A percentile compares a stretch with the other conserved stretches of the same genome.
These are phyloP conservation scores for Phialemoniopsis sp. DNA, from an alignment of 2,329 filamentous ascomycete species.

Conservation along the genomic window DNA sequence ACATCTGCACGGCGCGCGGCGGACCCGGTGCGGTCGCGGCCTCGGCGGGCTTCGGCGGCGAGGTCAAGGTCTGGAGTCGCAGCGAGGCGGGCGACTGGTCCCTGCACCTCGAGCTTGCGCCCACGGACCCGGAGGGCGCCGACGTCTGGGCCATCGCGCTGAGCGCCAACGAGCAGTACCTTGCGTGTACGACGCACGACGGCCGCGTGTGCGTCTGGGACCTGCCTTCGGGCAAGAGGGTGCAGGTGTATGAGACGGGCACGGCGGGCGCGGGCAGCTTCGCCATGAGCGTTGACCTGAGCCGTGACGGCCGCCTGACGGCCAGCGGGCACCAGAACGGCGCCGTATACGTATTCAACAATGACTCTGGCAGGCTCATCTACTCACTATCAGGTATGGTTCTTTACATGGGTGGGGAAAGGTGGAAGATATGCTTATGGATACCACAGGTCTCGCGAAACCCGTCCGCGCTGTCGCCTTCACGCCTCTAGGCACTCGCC, in stretches of 20 bases:
- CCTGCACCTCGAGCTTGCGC: slow-evolving; percentile 38
- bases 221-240: slow-evolving; percentile 44
- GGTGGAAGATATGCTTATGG: slow-evolving; percentile 3
- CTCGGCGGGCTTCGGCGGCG: slow-evolving; percentile 84
- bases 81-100: slow-evolving; percentile 50
- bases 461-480: slow-evolving; percentile 84
- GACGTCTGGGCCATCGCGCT: slow-evolving; percentile 87
- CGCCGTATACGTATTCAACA: slow-evolving; percentile 91
- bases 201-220: slow-evolving; percentile 91
- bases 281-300: slow-evolving; percentile 81
- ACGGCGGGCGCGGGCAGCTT: slow-evolving; percentile 72
- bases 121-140: slow-evolving; percentile 31
- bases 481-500: slow-evolving; percentile 76
- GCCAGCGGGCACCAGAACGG: slow-evolving; percentile 93
- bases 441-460: slow-evolving; percentile 67
- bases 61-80: slow-evolving; percentile 77
- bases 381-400: slow-evolving; percentile 77
- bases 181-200: slow-evolving; percentile 85
- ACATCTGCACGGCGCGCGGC: slow-evolving; percentile 63
- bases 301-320: slow-evolving; percentile 74
- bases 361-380: slow-evolving; percentile 77
- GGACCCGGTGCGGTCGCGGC: slow-evolving; percentile 68
- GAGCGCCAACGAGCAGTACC: slow-evolving; percentile 75
- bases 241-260: slow-evolving; percentile 75
- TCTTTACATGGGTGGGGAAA: background rate